phyloP scores from a whole-genome alignment of 768 basidiomycete genomes.

The Inosperma sp. region DNA sequence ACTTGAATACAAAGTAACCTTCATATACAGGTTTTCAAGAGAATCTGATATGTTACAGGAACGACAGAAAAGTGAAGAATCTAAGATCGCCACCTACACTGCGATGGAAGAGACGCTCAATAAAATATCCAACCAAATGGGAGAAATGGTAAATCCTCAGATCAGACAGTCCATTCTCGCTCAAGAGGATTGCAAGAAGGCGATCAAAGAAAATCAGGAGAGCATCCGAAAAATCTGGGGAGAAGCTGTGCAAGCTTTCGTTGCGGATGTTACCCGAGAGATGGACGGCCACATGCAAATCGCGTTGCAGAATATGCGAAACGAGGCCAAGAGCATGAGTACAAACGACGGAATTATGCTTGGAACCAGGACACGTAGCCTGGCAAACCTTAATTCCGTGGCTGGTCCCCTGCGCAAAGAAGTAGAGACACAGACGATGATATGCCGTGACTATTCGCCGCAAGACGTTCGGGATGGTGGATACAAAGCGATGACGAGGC shows the following conservation, averaged over 20 bases:
- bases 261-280: conserved; percentile 36
- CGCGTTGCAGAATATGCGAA: conserved; percentile 25
- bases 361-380: too few species aligned
- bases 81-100: conserved; percentile 46
- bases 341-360: too few species aligned
- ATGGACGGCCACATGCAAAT: conserved; percentile 32
- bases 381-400: too few species aligned
- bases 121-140: conserved; percentile 39
- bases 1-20: not conserved
- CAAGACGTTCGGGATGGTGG: conserved; percentile 1
- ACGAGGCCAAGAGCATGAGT: conserved; percentile 16
- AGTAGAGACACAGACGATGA: not conserved
- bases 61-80: conserved; percentile 40
- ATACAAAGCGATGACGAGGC: conserved; percentile 12
- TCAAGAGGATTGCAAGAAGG: conserved; percentile 41
- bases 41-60: conserved; percentile 42
- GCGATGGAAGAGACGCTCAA: conserved; percentile 46
- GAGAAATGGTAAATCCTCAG: conserved; percentile 39
- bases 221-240: conserved; percentile 46
- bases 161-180: conserved; percentile 42
- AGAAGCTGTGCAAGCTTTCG: conserved; percentile 39
- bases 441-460: not conserved
- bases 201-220: conserved; percentile 35
- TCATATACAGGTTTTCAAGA: conserved; percentile 38
- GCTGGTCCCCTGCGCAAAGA: too few species aligned